Evolutionary conservation across 805 yeast species (phyloP).

Genomic region (Ogataea ramenticola): DNA sequence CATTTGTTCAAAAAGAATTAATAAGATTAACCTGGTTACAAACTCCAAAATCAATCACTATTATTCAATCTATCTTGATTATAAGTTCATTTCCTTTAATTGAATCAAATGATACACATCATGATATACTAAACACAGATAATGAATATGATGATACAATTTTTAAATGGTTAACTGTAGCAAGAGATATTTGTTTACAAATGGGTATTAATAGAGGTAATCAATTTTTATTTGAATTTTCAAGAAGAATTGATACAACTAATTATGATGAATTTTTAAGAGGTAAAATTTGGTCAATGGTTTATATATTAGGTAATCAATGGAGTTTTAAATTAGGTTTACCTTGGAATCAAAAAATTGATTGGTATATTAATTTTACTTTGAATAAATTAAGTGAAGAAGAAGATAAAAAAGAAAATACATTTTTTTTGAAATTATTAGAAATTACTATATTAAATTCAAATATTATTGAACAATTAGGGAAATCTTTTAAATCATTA

Average conservation of each 20-base stretch:
- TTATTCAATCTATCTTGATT: constrained; percentile 19
- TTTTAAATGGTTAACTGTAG: constrained; percentile 18
- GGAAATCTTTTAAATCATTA: constrained; percentile 10
- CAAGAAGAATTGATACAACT: constrained; percentile 9
- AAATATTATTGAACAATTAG: constrained; percentile 15
- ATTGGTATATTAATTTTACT: constrained; percentile 1
- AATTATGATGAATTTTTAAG: constrained; percentile 9
- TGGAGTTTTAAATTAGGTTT: constrained; percentile 20
- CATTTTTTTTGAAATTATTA: constrained; percentile 13
- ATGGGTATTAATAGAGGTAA: constrained; percentile 13
- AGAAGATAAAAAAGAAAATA: not conserved
- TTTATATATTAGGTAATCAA: constrained; percentile 20
- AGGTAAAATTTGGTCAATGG: constrained; percentile 20
- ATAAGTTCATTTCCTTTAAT: constrained; percentile 19
- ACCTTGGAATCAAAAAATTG: constrained; percentile 14
- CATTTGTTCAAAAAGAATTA: constrained; percentile 12
- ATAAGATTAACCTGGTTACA: constrained; percentile 8
- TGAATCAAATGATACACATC: not conserved
- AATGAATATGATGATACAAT: constrained; percentile 12
- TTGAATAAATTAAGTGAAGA: not conserved
- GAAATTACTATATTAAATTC: constrained; percentile 12
- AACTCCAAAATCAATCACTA: constrained; percentile 10
- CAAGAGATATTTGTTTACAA: constrained; percentile 15
- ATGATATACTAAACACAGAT: constrained; percentile 6
- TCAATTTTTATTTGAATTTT: constrained; percentile 11